phyloP scores from a whole-genome alignment of 495 filamentous ascomycete species.

The Aspergillus baeticus region DNA sequence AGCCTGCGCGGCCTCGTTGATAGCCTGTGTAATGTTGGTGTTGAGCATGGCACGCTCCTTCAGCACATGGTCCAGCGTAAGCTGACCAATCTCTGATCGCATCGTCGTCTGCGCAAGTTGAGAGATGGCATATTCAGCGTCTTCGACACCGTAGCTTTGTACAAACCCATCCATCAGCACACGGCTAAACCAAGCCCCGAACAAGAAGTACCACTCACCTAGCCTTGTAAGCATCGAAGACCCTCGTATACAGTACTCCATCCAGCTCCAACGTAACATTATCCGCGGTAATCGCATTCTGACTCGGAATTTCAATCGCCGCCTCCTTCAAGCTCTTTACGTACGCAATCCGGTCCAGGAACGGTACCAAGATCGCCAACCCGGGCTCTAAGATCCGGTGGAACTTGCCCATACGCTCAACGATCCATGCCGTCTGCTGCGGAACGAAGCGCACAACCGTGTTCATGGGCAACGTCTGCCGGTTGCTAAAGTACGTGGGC shows the following conservation, averaged over 20 bases:
- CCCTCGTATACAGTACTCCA: conserved; percentile 89
- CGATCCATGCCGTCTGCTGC: conserved; percentile 98
- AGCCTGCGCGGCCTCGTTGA: conserved; percentile 95
- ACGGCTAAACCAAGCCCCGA: background rate
- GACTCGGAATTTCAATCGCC: conserved; percentile 92
- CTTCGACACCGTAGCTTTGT: conserved; percentile 95
- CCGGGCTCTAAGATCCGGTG: conserved; percentile 88
- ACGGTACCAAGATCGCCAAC: conserved; percentile 82
- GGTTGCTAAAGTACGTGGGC: conserved; percentile 57
- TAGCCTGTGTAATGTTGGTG: conserved; percentile 93
- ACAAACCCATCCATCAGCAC: conserved; percentile 10
- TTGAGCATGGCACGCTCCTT: conserved; percentile 96
- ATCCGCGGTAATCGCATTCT: conserved; percentile 96
- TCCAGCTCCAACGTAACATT: conserved; percentile 97
- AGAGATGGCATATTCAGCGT: conserved; percentile 97
- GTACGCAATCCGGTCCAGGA: conserved; percentile 94
- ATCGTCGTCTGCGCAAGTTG: conserved; percentile 98
- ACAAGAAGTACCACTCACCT: conserved; percentile 51
- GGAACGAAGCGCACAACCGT: conserved; percentile 96
- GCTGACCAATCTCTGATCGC: conserved; percentile 95
- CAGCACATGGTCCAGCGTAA: conserved; percentile 94
- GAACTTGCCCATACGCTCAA: conserved; percentile 98
- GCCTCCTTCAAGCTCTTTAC: conserved; percentile 96
- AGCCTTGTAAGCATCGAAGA: conserved; percentile 97
- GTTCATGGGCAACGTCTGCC: conserved; percentile 75